phyloP scores from a whole-genome alignment of 192 early-diverging fungal species.

The Backusella parvicylindrica region DNA sequence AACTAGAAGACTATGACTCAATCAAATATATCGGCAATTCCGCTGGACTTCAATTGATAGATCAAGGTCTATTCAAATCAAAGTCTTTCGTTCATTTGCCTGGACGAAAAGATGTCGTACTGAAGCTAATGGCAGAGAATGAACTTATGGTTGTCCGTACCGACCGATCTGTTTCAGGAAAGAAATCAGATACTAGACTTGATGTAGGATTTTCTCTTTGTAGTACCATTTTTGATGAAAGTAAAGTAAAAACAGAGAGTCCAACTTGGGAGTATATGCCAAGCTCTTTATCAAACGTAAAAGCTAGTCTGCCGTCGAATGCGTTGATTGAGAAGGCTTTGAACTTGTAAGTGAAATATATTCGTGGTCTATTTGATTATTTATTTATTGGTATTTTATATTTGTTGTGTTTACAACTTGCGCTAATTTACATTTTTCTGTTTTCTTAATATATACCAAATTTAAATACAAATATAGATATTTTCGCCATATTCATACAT shows the following conservation, averaged over 20 bases:
- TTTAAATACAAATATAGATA: conserved; percentile 22
- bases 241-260: background rate
- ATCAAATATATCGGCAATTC: conserved; percentile 26
- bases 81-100: conserved; percentile 23
- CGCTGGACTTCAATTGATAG: conserved; percentile 27
- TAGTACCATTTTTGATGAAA: conserved; percentile 18
- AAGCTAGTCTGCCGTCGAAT: background rate
- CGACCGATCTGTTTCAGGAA: conserved; percentile 19
- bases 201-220: conserved; percentile 26
- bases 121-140: conserved; percentile 24
- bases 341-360: conserved; percentile 2
- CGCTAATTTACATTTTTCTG: conserved; percentile 3
- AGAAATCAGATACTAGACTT: conserved; percentile 8
- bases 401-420: background rate
- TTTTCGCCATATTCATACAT: conserved; percentile 26
- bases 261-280: background rate
- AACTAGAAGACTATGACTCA: conserved; percentile 30
- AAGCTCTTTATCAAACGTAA: background rate
- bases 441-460: conserved; percentile 3
- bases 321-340: conserved; percentile 11
- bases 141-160: conserved; percentile 30
- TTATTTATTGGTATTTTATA: background rate
- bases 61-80: conserved; percentile 26
- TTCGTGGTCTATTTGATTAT: background rate
- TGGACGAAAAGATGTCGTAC: conserved; percentile 22